These are phyloP conservation scores for Corylus avellana DNA, from an alignment of 306 rosid species.

Conservation along the genomic window DNA sequence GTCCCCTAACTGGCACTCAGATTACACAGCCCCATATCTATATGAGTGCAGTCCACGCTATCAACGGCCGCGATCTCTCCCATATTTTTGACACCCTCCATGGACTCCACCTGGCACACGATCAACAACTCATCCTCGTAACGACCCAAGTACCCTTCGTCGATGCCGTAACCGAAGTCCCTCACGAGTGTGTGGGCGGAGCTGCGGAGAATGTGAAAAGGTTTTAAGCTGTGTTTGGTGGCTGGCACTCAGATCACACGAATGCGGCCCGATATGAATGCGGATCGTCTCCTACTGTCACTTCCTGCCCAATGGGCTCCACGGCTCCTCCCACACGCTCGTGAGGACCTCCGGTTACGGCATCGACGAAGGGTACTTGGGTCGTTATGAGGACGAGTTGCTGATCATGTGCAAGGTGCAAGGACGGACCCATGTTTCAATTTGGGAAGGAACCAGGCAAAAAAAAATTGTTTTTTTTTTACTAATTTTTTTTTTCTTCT, in stretches of 20 bases:
- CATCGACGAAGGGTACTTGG: conserved; percentile 68
- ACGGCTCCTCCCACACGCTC: conserved; percentile 75
- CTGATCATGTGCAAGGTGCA: conserved; percentile 79
- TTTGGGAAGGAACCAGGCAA: no score
- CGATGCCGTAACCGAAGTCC: conserved; percentile 68
- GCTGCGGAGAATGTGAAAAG: conserved; percentile 79
- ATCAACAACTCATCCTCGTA: conserved; percentile 65
- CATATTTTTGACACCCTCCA: conserved; percentile 45
- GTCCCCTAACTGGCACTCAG: conserved; percentile 85
- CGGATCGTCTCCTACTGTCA: no score
- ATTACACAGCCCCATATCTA: conserved; percentile 72
- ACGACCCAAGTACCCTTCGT: conserved; percentile 62
- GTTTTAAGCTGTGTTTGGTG: conserved; percentile 40
- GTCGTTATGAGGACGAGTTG: conserved; percentile 59
- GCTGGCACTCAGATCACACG: no score
- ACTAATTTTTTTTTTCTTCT: no score
- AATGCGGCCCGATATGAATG: no score
- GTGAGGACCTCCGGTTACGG: conserved; percentile 75
- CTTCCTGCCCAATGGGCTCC: conserved; percentile 31
- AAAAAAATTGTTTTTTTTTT: no score
- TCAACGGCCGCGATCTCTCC: conserved; percentile 60
- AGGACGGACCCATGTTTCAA: no score
- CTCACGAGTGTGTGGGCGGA: conserved; percentile 75
- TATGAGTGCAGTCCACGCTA: conserved; percentile 70
- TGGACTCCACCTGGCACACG: conserved; percentile 69